A percentile compares a stretch with the other conserved stretches of the same genome.
Evolutionary conservation across 768 basidiomycete genomes (phyloP).

Genomic region (Xanthoconium stramineum): DNA sequence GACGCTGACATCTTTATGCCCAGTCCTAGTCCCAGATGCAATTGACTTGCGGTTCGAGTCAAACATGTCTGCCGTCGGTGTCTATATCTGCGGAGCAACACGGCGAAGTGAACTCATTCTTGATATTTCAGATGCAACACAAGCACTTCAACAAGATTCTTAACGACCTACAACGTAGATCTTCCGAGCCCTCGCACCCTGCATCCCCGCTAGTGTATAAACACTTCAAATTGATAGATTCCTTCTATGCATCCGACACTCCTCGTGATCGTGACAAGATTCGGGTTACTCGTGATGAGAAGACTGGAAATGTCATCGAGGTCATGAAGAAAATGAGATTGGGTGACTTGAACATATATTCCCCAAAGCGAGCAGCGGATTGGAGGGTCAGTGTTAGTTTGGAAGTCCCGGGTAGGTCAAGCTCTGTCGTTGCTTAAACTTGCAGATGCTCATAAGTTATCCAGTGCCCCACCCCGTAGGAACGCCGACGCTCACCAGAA

Average conservation of each 20-base stretch:
- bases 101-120: slow-evolving; percentile 11
- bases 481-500: slow-evolving; percentile 53
- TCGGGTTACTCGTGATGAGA: slow-evolving; percentile 82
- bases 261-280: slow-evolving; percentile 52
- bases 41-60: slow-evolving; percentile 79
- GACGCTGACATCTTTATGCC: slow-evolving; percentile 1
- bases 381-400: slow-evolving; percentile 91
- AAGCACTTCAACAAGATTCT: slow-evolving; percentile 81
- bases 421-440: neutral
- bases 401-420: slow-evolving; percentile 77
- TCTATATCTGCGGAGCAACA: slow-evolving; percentile 4
- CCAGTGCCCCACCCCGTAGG: slow-evolving; percentile 70
- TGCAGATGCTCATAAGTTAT: neutral
- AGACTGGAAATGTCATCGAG: slow-evolving; percentile 59
- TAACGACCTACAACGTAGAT: slow-evolving; percentile 71
- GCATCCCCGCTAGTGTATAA: slow-evolving; percentile 65
- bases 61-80: slow-evolving; percentile 84
- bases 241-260: slow-evolving; percentile 58
- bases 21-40: slow-evolving; percentile 67
- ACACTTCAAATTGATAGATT: slow-evolving; percentile 77
- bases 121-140: slow-evolving; percentile 67
- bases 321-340: slow-evolving; percentile 78
- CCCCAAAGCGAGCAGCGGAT: slow-evolving; percentile 79
- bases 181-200: slow-evolving; percentile 48
- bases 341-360: slow-evolving; percentile 83